Base-by-base conservation (phyloP, 2,329 filamentous ascomycete genomes). In the Fonsecaea pedrosoi region DNA sequence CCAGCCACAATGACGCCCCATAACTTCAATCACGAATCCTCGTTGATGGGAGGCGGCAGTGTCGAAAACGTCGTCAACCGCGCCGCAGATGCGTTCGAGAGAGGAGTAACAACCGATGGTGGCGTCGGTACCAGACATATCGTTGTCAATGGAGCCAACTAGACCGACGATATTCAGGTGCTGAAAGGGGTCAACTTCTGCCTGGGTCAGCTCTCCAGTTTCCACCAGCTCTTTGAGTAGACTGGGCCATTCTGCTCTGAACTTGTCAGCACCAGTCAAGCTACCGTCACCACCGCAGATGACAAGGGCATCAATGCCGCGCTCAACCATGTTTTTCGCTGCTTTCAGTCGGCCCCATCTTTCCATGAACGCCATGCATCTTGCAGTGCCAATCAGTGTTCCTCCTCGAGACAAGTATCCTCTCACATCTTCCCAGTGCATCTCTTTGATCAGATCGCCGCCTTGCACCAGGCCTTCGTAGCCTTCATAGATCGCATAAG, bases 1-100 rank as follows among this genome's bases (percentile, higher is more conserved):
- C 95, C 95, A 99, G 69, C 95, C 95, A 78, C 95, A 99, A 81
- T 99, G 94, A 67, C 95, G 87, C 58, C 95, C 95, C 95, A 99
- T 99, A 75, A 99, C 95, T 79, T 97, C 95, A 69, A 99, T 91
- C 65, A 99, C 94, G 79, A 99, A 99, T 45, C 95, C 95, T 74
- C 95, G 87, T 71, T 96, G 96, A 80, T 99, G 95, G 34, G 94
- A 97, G 60, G 94, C 94, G 0, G 95, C 98, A 21, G 94, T 94
- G 80, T 99, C 94, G 73, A 99, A 83, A 34, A 83, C 96, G 76
- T 93, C 94, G 82, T 99, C 95, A 66, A 99, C 92, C 76, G 94
- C 92, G 77, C 97, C 91, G 81, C 94, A 98, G 73, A 99, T 97
- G 67, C 94, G 89, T 56, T 91, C 89, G 64, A 99, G 86, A 30